phyloP scores from a whole-genome alignment of 2,329 filamentous ascomycete species.

The Sporothrix curviconia region DNA sequence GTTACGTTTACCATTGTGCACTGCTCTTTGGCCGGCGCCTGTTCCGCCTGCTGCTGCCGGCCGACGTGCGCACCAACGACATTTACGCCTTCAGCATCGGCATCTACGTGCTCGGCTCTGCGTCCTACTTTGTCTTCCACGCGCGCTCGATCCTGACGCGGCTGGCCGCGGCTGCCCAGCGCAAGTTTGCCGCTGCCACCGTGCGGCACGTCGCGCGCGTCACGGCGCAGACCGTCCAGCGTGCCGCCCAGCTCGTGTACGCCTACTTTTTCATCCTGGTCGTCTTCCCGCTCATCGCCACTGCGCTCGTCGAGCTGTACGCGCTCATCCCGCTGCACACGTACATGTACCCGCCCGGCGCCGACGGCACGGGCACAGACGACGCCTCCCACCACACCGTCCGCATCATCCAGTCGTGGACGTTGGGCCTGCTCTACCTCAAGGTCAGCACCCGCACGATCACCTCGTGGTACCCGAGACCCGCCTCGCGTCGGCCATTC shows the following conservation, averaged over 20 bases:
- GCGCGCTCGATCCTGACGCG: not conserved
- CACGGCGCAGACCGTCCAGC: constrained; percentile 22
- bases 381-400: constrained; percentile 60
- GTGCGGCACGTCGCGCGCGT: not conserved
- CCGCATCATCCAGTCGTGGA: constrained; percentile 89
- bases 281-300: constrained; percentile 74
- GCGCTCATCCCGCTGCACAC: constrained; percentile 80
- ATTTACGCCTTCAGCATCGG: constrained; percentile 94
- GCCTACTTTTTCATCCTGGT: constrained; percentile 67
- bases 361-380: constrained; percentile 24
- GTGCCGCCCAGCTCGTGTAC: constrained; percentile 54
- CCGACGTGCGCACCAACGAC: constrained; percentile 74
- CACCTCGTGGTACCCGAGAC: constrained; percentile 59
- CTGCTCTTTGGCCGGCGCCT: constrained; percentile 76
- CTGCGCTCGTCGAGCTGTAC: constrained; percentile 80
- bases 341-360: constrained; percentile 48
- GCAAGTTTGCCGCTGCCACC: not conserved
- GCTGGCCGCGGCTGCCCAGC: constrained; percentile 17
- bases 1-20: constrained; percentile 76
- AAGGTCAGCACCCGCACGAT: constrained; percentile 69
- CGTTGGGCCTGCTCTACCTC: constrained; percentile 81
- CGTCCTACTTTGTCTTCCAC: constrained; percentile 56
- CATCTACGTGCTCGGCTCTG: constrained; percentile 68
- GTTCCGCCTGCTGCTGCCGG: constrained; percentile 65
- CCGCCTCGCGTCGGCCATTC: constrained; percentile 66